Percentiles rank a stretch among this genome's conserved stretches.
Evolutionary conservation across 177 flowering plant species (phyloP).

Genomic region (Vitis hybrid): DNA sequence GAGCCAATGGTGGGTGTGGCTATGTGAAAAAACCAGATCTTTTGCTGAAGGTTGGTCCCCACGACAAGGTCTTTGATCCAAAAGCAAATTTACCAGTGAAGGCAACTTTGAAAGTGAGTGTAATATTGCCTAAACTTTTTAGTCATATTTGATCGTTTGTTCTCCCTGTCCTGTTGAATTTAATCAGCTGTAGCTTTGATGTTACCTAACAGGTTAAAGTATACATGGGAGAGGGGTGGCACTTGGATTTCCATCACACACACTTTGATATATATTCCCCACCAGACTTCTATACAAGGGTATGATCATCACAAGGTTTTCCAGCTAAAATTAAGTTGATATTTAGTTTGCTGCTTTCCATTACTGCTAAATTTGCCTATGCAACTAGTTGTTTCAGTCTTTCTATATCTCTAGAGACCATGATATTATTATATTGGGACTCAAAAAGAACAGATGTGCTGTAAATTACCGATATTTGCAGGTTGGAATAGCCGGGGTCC

Average conservation of each 20-base stretch:
- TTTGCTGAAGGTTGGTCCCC: not conserved
- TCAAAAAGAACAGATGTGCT: too few species aligned
- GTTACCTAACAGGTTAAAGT: conserved; percentile 20
- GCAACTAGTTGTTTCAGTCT: not conserved
- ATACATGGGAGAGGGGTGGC: conserved; percentile 31
- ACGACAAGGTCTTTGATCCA: conserved; percentile 17
- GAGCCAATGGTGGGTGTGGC: conserved; percentile 21
- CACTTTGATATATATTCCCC: conserved; percentile 27
- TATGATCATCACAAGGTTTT: not conserved
- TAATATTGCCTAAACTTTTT: too few species aligned
- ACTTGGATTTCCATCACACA: conserved; percentile 18
- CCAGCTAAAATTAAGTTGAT: too few species aligned
- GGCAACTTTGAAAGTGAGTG: conserved; percentile 12
- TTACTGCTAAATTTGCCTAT: too few species aligned
- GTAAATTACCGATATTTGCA: not conserved
- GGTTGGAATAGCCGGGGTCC: conserved; percentile 27
- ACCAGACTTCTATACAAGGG: conserved; percentile 24
- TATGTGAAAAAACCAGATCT: conserved; percentile 22
- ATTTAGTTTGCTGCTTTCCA: too few species aligned
- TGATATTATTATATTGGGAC: too few species aligned
- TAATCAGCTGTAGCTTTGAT: too few species aligned
- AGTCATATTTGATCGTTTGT: too few species aligned
- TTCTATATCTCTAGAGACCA: too few species aligned
- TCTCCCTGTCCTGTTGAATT: too few species aligned
- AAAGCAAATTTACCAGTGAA: conserved; percentile 1